A percentile compares a stretch with the other conserved stretches of the same genome.
These are phyloP conservation scores for Stagonosporopsis rhizophila DNA, from an alignment of 2,329 filamentous ascomycete species.

Conservation along the genomic window DNA sequence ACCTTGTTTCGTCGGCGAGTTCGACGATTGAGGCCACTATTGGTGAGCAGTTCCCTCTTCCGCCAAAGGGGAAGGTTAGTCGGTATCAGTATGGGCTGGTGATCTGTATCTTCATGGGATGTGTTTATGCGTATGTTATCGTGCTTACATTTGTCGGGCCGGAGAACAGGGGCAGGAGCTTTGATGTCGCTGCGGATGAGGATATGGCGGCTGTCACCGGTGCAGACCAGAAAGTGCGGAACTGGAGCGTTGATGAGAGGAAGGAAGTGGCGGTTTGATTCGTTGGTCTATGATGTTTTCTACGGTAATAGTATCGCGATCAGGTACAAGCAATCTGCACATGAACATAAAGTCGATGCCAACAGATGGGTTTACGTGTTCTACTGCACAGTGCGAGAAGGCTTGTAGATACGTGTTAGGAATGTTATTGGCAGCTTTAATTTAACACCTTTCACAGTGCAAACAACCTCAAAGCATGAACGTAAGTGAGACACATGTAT, in stretches of 20 bases:
- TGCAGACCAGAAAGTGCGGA: constrained; percentile 6
- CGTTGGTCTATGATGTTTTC: not conserved
- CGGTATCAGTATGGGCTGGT: constrained; percentile 74
- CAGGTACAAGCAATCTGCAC: no score
- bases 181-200: constrained; percentile 43
- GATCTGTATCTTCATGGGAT: constrained; percentile 91
- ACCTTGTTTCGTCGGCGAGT: constrained; percentile 72
- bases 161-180: constrained; percentile 51
- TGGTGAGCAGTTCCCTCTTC: constrained; percentile 76
- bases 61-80: constrained; percentile 52
- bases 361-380: no score
- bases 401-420: not conserved
- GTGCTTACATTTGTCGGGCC: constrained; percentile 69
- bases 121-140: constrained; percentile 72
- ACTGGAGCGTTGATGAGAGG: constrained; percentile 7
- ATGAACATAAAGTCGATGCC: no score
- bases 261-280: constrained; percentile 1
- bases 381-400: no score
- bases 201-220: constrained; percentile 43
- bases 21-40: constrained; percentile 79
- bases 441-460: not conserved
- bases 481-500: no score
- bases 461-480: not conserved
- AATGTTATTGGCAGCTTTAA: not conserved
- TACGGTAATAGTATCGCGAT: not conserved